Percentiles rank a stretch among this genome's conserved stretches.
phyloP scores from a whole-genome alignment of 2,329 filamentous ascomycete species.

The Sarocladium strictum region DNA sequence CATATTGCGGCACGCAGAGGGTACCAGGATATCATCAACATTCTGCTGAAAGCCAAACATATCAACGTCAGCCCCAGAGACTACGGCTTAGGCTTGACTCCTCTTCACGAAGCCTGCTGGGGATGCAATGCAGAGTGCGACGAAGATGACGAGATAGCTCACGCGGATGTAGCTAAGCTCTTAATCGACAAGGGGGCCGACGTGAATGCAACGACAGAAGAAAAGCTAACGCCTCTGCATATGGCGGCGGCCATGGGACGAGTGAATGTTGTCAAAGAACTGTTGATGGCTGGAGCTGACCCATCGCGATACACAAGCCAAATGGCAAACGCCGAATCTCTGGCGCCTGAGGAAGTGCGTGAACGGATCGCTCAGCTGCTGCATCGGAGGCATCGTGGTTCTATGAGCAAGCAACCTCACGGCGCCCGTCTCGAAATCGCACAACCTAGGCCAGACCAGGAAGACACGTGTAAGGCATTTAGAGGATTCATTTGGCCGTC shows the following conservation, averaged over 20 bases:
- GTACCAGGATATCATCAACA: constrained; percentile 7
- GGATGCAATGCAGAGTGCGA: neutral
- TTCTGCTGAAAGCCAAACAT: neutral
- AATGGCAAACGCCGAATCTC: neutral
- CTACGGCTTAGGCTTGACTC: neutral
- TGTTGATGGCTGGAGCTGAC: neutral
- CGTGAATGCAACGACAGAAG: neutral
- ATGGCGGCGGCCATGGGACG: neutral
- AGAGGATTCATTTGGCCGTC: constrained; percentile 1
- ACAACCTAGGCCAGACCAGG: constrained; percentile 1
- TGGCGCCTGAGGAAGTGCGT: neutral
- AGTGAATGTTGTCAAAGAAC: neutral
- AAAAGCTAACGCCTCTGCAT: neutral
- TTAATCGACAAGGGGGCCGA: neutral
- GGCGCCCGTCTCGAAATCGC: neutral
- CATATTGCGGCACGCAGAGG: constrained; percentile 3
- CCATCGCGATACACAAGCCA: neutral
- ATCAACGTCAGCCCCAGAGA: neutral
- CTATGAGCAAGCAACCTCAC: neutral
- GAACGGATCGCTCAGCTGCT: neutral
- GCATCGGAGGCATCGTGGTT: neutral
- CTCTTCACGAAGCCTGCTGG: neutral
- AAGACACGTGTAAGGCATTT: neutral
- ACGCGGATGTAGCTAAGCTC: neutral
- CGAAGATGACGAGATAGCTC: neutral